A percentile compares a stretch with the other conserved stretches of the same genome.
These are phyloP conservation scores for Didymella pomorum DNA, from an alignment of 2,329 filamentous ascomycete genomes.

Conservation along the genomic window DNA sequence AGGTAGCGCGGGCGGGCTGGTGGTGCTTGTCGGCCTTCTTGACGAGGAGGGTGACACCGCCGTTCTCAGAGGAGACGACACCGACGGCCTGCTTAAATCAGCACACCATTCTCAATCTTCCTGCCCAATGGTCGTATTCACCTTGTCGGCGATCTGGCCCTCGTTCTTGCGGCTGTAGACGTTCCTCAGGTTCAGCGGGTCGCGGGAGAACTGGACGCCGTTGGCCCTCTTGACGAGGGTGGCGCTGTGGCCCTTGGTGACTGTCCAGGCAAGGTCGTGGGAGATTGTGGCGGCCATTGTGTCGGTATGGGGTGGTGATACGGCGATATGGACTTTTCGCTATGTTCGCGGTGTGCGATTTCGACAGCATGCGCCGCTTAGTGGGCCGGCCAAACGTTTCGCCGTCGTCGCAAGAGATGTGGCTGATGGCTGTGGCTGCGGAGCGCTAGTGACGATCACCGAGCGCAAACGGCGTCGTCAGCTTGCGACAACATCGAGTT, in stretches of 20 bases:
- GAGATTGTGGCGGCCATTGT: slow-evolving; percentile 71
- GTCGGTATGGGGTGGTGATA: slow-evolving; percentile 42
- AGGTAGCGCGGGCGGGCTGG: slow-evolving; percentile 74
- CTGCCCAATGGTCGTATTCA: slow-evolving; percentile 55
- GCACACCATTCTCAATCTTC: neutral
- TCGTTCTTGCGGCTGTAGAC: slow-evolving; percentile 92
- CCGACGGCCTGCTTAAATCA: slow-evolving; percentile 73
- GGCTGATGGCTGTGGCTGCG: neutral
- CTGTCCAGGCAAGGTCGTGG: slow-evolving; percentile 91
- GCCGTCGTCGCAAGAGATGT: slow-evolving; percentile 8
- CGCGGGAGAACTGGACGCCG: slow-evolving; percentile 89
- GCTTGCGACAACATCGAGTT: neutral
- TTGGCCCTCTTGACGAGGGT: slow-evolving; percentile 92
- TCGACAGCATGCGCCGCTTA: slow-evolving; percentile 9
- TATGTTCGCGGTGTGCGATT: slow-evolving; percentile 12
- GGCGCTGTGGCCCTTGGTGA: slow-evolving; percentile 86
- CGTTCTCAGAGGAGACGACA: slow-evolving; percentile 76
- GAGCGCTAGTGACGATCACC: slow-evolving; percentile 18
- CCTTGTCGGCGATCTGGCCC: slow-evolving; percentile 93
- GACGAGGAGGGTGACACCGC: slow-evolving; percentile 79
- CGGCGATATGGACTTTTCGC: slow-evolving; percentile 31
- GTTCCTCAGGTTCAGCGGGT: slow-evolving; percentile 94
- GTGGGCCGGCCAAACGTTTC: neutral
- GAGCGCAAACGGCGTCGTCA: slow-evolving; percentile 18
- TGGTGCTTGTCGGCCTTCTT: slow-evolving; percentile 80